Evolutionary conservation across 2,329 filamentous ascomycete species (phyloP), one percentile per base, ranked within the genome.

Genomic region (Aspergillus hortae): DNA sequence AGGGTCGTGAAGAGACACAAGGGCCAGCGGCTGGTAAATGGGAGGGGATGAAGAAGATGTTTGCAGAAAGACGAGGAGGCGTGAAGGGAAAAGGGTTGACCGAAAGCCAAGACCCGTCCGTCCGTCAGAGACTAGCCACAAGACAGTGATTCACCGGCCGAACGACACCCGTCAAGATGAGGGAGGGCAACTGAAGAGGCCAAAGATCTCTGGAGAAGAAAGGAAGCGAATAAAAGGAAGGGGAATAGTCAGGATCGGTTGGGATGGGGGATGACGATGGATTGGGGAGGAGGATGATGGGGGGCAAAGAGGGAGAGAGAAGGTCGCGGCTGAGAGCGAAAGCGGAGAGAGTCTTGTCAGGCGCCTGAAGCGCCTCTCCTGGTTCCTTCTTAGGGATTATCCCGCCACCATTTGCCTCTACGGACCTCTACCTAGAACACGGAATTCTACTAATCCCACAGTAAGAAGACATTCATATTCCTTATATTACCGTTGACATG

Each of bases 41-140:
- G 30, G 23, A 44, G 52, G 50, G 35, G 35, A 38, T n/a, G 35
- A 38, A 38, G 53, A 49, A 32, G 52, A 50, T 53, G 56, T 50
- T 51, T 52, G 56, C 49, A 51, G 54, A 51, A 55, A 36, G 54
- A 48, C 42, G 51, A 55, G 48, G 50, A 50, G 56, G 46, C 44
- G 46, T 59, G 42, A 52, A 59, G 56, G 58, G 57, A 55, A 56
- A 51, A 44, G 40, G 40, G 40, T 52, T 54, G 51, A 44, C 49
- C 38, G 44, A 30, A 10, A 56, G 58, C 56, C 58, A 61, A 61
- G 56, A 58, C 56, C 38, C 42, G 36, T 52, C 44, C 33, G 47
- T 53, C 47, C 47, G 55, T 54, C 53, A 54, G 56, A 55, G 52
- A 45, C 52, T 56, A 49, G 46, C 48, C 40, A 49, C 40, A 23